These are phyloP conservation scores for Neoboletus magnificus DNA, from an alignment of 768 basidiomycete genomes.

Conservation along the genomic window DNA sequence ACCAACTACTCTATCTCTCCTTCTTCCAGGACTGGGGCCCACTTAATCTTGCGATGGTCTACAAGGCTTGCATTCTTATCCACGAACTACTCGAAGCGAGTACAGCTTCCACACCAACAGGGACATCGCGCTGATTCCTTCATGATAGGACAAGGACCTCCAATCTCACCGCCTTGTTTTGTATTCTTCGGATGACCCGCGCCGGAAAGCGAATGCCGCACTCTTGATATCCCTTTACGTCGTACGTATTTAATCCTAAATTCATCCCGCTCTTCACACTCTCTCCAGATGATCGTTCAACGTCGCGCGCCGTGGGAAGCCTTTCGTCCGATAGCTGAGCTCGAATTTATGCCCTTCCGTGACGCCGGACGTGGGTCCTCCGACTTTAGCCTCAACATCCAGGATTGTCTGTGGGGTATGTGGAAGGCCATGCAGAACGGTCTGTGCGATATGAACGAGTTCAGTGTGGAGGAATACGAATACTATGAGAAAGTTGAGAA, in stretches of 20 bases:
- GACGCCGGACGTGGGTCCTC: constrained; percentile 92
- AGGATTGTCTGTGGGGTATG: constrained; percentile 85
- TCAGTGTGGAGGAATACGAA: constrained; percentile 90
- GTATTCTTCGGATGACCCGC: constrained; percentile 84
- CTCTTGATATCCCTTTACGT: constrained; percentile 91
- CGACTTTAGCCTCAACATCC: constrained; percentile 91
- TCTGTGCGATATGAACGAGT: constrained; percentile 91
- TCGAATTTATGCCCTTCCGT: constrained; percentile 93
- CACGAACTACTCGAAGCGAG: constrained; percentile 82
- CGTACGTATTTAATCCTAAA: constrained; percentile 46
- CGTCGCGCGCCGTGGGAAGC: constrained; percentile 90
- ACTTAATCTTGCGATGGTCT: constrained; percentile 88
- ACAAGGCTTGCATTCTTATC: constrained; percentile 87
- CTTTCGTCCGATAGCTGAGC: constrained; percentile 87
- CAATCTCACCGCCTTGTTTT: constrained; percentile 74
- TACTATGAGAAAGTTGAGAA: constrained; percentile 95
- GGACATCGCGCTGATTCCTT: constrained; percentile 21
- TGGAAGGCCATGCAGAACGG: constrained; percentile 91
- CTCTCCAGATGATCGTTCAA: constrained; percentile 83
- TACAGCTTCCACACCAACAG: constrained; percentile 18
- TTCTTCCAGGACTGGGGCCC: constrained; percentile 97
- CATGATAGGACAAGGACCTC: constrained; percentile 67
- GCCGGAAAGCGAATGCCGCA: constrained; percentile 89
- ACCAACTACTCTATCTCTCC: constrained; percentile 86
- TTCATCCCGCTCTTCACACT: constrained; percentile 17